phyloP scores from a whole-genome alignment of 2,329 filamentous ascomycete genomes.

The Chaetomium globosum region DNA sequence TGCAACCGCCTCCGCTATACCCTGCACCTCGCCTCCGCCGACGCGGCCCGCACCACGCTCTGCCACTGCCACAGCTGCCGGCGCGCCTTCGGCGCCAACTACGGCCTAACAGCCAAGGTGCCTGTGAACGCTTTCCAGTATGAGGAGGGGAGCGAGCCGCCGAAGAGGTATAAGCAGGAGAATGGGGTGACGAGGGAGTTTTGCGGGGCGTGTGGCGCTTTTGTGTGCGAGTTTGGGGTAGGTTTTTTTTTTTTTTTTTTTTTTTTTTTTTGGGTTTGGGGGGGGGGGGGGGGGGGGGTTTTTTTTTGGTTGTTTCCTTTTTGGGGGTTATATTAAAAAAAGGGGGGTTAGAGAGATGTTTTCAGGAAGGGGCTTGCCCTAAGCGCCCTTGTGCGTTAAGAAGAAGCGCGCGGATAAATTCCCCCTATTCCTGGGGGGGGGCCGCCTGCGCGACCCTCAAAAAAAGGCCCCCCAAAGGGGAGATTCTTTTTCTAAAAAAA shows the following conservation, averaged over 20 bases:
- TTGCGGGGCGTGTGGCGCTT: constrained; percentile 40
- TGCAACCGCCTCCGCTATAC: constrained; percentile 38
- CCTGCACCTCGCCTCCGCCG: constrained; percentile 36
- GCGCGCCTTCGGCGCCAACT: constrained; percentile 43
- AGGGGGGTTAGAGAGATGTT: too few species aligned
- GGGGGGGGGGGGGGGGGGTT: too few species aligned
- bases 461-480: constrained; percentile 54
- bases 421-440: too few species aligned
- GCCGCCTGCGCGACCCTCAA: too few species aligned
- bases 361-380: too few species aligned
- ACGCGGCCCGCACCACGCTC: constrained; percentile 40
- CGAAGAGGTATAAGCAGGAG: constrained; percentile 39
- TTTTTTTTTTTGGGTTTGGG: too few species aligned
- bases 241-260: constrained; percentile 10
- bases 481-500: constrained; percentile 57
- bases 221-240: constrained; percentile 43
- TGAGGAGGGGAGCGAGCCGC: constrained; percentile 29
- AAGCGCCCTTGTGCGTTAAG: too few species aligned
- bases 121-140: constrained; percentile 39
- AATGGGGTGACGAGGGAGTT: constrained; percentile 43
- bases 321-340: too few species aligned
- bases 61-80: constrained; percentile 43
- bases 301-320: too few species aligned
- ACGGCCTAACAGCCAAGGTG: constrained; percentile 42
- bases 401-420: constrained; percentile 51